Percentiles rank a stretch among this genome's conserved stretches.
phyloP scores from a whole-genome alignment of 805 yeast species.

The Barnettozyma sucrosica region DNA sequence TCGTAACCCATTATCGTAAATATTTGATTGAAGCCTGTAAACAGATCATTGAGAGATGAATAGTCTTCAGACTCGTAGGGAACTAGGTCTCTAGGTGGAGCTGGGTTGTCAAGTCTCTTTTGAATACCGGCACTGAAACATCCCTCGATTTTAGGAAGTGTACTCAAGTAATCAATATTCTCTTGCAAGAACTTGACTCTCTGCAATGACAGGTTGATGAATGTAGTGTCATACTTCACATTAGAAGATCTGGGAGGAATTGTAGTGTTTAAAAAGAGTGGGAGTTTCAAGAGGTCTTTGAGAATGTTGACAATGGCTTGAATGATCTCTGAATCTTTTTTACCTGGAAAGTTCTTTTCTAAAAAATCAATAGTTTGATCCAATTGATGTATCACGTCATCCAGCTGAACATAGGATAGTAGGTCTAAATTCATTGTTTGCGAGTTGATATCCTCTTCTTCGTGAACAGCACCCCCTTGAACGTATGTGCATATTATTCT shows the following conservation, averaged over 20 bases:
- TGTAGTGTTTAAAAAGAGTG: conserved; percentile 13
- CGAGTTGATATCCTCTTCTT: conserved; percentile 71
- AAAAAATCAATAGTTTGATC: conserved; percentile 32
- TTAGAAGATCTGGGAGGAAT: conserved; percentile 12
- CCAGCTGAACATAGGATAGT: conserved; percentile 24
- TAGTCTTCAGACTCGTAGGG: conserved; percentile 28
- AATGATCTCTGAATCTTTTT: conserved; percentile 19
- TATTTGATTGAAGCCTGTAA: conserved; percentile 34
- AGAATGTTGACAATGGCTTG: conserved; percentile 17
- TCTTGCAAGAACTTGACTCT: conserved; percentile 10
- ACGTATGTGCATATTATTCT: conserved; percentile 43
- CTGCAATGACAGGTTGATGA: conserved; percentile 11
- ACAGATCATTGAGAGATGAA: conserved; percentile 25
- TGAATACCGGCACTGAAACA: conserved; percentile 45
- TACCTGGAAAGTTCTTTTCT: conserved; percentile 13
- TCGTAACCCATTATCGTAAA: conserved; percentile 28
- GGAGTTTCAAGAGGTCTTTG: conserved; percentile 18
- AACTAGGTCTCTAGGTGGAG: conserved; percentile 36
- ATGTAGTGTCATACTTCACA: conserved; percentile 11
- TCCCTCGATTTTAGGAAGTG: conserved; percentile 27
- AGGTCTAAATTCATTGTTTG: conserved; percentile 52
- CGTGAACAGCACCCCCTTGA: conserved; percentile 53
- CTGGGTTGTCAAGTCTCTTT: conserved; percentile 39
- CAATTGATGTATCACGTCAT: conserved; percentile 25
- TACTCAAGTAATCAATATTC: conserved; percentile 18